Percentiles rank a stretch among this genome's conserved stretches.
These are phyloP conservation scores for Podospora australis DNA, from an alignment of 495 filamentous ascomycete genomes.

Conservation along the genomic window DNA sequence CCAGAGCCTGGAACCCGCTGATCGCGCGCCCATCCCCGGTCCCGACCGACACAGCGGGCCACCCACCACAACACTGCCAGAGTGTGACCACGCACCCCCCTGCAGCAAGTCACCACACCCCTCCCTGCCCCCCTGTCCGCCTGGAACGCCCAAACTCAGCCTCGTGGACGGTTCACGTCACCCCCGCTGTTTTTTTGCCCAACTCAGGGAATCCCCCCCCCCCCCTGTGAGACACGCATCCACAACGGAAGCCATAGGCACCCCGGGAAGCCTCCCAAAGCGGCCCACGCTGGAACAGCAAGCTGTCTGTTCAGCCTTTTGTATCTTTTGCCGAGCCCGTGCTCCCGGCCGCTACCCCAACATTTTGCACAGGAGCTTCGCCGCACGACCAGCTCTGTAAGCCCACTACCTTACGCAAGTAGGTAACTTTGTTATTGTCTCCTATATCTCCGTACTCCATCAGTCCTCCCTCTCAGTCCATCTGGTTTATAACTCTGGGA, in stretches of 20 bases:
- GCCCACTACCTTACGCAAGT: conserved; percentile 9
- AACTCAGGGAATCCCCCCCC: conserved; percentile 5
- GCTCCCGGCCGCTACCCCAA: conserved; percentile 17
- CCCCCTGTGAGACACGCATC: conserved; percentile 31
- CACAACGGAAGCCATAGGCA: no score
- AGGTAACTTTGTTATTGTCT: conserved; percentile 13
- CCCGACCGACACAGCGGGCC: conserved; percentile 26
- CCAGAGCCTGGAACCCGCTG: conserved; percentile 20
- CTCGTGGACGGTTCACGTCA: conserved; percentile 32
- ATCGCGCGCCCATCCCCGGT: conserved; percentile 21
- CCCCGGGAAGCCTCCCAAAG: conserved; percentile 20
- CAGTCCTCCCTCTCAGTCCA: neutral
- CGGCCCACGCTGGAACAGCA: conserved; percentile 19
- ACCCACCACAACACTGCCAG: conserved; percentile 15
- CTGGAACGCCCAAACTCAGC: conserved; percentile 28
- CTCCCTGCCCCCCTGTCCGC: conserved; percentile 26
- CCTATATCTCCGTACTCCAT: neutral
- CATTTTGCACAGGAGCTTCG: conserved; percentile 19
- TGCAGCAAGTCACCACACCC: conserved; percentile 3
- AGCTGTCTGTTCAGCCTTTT: conserved; percentile 18
- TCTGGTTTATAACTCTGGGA: conserved; percentile 10
- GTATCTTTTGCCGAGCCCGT: conserved; percentile 15
- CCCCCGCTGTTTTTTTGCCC: conserved; percentile 9
- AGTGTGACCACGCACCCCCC: conserved; percentile 10
- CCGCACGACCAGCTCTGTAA: conserved; percentile 21